A percentile compares a stretch with the other conserved stretches of the same genome.
Evolutionary conservation across 371 early-diverging fungal species (phyloP).

Genomic region (Basidiobolus meristosporus): DNA sequence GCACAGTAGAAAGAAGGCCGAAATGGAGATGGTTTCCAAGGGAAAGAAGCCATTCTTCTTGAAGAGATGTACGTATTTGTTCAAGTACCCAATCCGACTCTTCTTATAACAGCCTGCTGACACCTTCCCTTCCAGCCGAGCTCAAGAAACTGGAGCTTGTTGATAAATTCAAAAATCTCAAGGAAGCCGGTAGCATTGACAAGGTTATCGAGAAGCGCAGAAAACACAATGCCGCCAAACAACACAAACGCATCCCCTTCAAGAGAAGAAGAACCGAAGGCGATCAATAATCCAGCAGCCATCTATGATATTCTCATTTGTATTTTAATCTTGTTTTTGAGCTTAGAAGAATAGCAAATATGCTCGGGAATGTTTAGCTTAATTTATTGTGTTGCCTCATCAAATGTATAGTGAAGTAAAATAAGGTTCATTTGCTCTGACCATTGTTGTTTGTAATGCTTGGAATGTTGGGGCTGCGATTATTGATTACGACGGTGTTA

Average conservation of each 20-base stretch:
- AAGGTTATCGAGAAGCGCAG: conserved; percentile 65
- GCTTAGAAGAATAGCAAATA: too few relatives aligned
- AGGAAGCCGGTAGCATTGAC: conserved; percentile 35
- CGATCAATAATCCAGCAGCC: too few relatives aligned
- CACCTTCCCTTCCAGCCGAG: conserved; percentile 22
- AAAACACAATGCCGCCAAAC: conserved; percentile 68
- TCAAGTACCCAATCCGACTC: not conserved
- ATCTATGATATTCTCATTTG: too few relatives aligned
- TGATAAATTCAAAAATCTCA: conserved; percentile 42
- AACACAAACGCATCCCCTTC: conserved; percentile 13
- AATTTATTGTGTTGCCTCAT: too few relatives aligned
- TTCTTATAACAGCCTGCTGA: too few relatives aligned
- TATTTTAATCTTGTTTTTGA: too few relatives aligned
- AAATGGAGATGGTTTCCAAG: conserved; percentile 47
- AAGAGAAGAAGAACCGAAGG: conserved; percentile 1
- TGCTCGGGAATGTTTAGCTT: too few relatives aligned
- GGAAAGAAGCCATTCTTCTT: conserved; percentile 80
- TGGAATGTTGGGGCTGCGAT: too few relatives aligned
- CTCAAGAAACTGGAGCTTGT: conserved; percentile 52
- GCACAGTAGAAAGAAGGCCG: conserved; percentile 48
- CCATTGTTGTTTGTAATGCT: too few relatives aligned
- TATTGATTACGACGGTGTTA: too few relatives aligned
- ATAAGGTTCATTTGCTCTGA: too few relatives aligned
- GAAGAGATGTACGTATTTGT: conserved; percentile 39
- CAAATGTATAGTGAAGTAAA: too few relatives aligned